phyloP scores from a whole-genome alignment of 2,329 filamentous ascomycete genomes.

The Colletotrichum karsti region DNA sequence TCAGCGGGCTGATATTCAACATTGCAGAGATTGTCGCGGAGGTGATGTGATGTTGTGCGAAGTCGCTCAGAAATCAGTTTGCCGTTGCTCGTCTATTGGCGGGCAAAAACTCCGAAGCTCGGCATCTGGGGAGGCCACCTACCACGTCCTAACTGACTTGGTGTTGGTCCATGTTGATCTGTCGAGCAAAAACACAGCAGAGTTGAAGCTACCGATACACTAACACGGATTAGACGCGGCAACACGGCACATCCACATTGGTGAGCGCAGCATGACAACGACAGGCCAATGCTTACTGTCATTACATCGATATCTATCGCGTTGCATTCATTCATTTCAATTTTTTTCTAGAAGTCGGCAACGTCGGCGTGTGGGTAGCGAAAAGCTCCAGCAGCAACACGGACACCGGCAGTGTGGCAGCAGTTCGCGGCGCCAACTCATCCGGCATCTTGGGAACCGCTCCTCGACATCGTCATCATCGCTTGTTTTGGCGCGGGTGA shows the following conservation, averaged over 20 bases:
- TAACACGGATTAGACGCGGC: constrained; percentile 9
- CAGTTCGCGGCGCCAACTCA: neutral
- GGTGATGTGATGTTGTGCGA: neutral
- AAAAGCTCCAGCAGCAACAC: neutral
- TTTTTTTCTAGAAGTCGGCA: constrained; percentile 7
- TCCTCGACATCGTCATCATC: neutral
- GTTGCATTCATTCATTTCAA: neutral
- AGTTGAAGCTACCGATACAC: constrained; percentile 19
- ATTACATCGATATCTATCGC: neutral
- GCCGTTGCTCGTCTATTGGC: neutral
- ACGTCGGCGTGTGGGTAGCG: neutral
- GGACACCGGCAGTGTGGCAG: neutral
- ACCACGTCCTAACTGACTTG: constrained; percentile 1
- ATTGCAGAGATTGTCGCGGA: neutral
- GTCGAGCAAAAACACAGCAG: constrained; percentile 3
- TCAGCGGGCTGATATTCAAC: neutral
- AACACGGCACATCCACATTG: constrained; percentile 10
- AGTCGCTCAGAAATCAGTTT: neutral
- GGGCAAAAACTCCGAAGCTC: constrained; percentile 1
- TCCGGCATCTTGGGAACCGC: neutral
- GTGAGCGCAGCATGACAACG: constrained; percentile 12
- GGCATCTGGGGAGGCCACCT: neutral
- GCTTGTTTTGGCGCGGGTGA: neutral
- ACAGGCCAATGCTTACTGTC: neutral
- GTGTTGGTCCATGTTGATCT: constrained; percentile 16